Evolutionary conservation across 495 filamentous ascomycete species (phyloP), one percentile per base, ranked within the genome.

Genomic region (Neurospora sp.): DNA sequence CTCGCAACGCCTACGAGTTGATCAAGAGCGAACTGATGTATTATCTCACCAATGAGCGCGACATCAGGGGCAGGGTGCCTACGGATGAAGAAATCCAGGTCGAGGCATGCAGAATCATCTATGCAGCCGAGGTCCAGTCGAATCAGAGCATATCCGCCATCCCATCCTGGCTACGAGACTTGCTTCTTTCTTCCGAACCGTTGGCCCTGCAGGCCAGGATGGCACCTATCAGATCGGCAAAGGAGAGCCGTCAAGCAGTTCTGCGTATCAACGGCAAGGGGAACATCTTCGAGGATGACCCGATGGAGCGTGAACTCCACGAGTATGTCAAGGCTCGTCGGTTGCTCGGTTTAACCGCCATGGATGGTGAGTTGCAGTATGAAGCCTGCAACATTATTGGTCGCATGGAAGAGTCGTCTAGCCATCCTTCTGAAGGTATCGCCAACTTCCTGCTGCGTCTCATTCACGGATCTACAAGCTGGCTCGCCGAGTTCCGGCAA

Each of bases 131-230:
- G 31, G 76, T 78, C 1, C 71, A 80, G 42, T 79, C 82, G 2
- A 70, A 74, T 31, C 72, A 78, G 10, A 71, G 70, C 9, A 77
- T 74, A 5, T 73, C 75, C 39, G 74, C 80, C 7, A 76, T 79
- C 27, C 72, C 79, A 12, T 86, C 85, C 1, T 88, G 86, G 86
- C 80, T 88, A 39, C 82, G 86, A n/a, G 86, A 88, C 71, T 73
- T 88, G 59, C 71, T 88, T n/a, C 77, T 87, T 75, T 81, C 81
- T 11, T 80, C 80, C 4, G 83, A 82, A 1, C 72, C 77, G 37
- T 40, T 83, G 12, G 68, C 80, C 11, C 74, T 75, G n/a, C 73
- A 78, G 27, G 84, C 82, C 11, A 79, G 73, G 3, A 78, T 84
- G 39, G 76, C 78, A 4, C 81, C 82, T 6, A 80, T 83, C 46